phyloP scores from a whole-genome alignment of 208 protist genomes.

The Acanthamoeba triangularis region DNA sequence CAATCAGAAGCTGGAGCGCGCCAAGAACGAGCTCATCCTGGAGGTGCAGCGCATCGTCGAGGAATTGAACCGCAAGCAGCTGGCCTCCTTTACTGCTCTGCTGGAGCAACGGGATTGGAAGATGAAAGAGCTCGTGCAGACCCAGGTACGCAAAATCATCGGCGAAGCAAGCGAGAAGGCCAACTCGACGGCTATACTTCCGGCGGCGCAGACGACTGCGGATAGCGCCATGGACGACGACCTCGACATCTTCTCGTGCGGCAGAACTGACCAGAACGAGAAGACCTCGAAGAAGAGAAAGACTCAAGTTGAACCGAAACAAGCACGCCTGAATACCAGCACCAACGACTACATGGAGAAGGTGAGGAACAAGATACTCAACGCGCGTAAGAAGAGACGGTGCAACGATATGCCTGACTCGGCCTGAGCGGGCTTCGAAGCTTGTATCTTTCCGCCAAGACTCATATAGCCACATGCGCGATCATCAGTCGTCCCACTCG shows the following conservation, averaged over 20 bases:
- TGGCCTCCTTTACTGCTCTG: background rate
- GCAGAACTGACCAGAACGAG: background rate
- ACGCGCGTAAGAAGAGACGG: background rate
- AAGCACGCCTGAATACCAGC: background rate
- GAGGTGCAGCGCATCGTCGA: background rate
- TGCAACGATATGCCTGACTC: background rate
- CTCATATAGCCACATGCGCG: background rate
- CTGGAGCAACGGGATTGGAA: background rate
- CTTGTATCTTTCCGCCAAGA: background rate
- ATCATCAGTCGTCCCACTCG: background rate
- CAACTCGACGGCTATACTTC: background rate
- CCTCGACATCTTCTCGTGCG: background rate
- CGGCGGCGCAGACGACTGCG: background rate
- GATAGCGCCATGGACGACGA: background rate
- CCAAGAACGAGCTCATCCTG: background rate
- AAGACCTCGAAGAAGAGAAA: background rate
- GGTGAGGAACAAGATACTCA: conserved; percentile 1
- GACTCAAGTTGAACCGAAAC: background rate
- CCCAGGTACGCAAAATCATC: background rate
- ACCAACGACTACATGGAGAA: background rate
- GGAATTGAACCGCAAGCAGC: background rate
- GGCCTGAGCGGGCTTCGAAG: background rate
- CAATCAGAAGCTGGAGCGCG: background rate
- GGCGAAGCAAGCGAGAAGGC: background rate
- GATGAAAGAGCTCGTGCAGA: background rate